These are phyloP conservation scores for Cubamyces lactineus DNA, from an alignment of 768 basidiomycete genomes.

Conservation along the genomic window DNA sequence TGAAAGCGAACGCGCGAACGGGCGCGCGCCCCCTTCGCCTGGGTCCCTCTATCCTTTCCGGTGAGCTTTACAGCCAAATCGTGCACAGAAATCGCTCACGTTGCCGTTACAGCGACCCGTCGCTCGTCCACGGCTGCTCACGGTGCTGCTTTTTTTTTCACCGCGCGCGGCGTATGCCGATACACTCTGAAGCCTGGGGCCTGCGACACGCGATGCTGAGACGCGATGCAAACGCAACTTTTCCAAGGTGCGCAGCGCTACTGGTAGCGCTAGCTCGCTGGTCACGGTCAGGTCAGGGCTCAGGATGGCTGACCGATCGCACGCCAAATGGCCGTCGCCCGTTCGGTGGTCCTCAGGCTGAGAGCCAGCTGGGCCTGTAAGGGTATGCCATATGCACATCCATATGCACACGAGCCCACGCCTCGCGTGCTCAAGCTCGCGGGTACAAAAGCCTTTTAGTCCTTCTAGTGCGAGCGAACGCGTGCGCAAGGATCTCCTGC, in stretches of 20 bases:
- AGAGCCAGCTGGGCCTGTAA: background rate
- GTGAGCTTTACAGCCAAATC: background rate
- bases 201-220: too few relatives aligned
- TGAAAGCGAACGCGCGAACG: background rate
- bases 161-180: background rate
- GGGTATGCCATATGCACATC: background rate
- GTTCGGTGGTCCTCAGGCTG: background rate
- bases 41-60: background rate
- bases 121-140: too few relatives aligned
- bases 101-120: background rate
- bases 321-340: conserved; percentile 11
- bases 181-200: too few relatives aligned
- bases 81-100: background rate
- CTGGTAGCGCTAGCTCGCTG: background rate
- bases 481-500: conserved; percentile 1
- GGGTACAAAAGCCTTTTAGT: background rate
- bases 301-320: background rate
- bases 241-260: too few relatives aligned
- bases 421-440: background rate
- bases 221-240: background rate
- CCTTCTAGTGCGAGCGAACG: background rate
- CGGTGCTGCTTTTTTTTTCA: background rate
- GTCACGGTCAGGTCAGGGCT: background rate
- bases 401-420: background rate
- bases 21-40: background rate